These are phyloP conservation scores for Trichoderma asperellum DNA, from an alignment of 2,329 filamentous ascomycete genomes.

Conservation along the genomic window DNA sequence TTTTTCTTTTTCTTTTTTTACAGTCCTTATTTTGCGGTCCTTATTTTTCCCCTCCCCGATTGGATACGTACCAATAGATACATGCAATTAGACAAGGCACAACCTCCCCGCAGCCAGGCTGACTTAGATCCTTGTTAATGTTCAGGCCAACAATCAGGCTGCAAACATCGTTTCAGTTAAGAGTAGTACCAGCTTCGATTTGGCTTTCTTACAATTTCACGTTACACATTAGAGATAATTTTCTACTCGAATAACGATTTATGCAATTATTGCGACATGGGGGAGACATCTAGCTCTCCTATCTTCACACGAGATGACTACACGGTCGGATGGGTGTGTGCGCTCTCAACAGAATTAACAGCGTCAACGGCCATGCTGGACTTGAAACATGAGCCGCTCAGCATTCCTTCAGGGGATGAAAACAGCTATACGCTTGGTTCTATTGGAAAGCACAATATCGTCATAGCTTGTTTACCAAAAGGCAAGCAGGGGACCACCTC, in stretches of 20 bases:
- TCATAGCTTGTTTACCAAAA: slow-evolving; percentile 39
- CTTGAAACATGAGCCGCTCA: slow-evolving; percentile 9
- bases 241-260: too few species aligned
- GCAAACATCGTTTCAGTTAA: too few species aligned
- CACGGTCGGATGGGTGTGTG: neutral
- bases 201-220: too few species aligned
- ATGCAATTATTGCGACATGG: neutral
- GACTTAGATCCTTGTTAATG: too few species aligned
- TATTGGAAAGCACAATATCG: slow-evolving; percentile 39
- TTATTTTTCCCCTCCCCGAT: too few species aligned
- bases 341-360: neutral
- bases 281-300: neutral
- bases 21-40: too few species aligned
- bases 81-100: too few species aligned
- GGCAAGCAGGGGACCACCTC: slow-evolving; percentile 38
- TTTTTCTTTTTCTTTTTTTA: too few species aligned
- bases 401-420: slow-evolving; percentile 20
- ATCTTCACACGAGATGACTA: neutral
- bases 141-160: too few species aligned
- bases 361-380: slow-evolving; percentile 30
- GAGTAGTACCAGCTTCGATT: too few species aligned
- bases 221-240: neutral
- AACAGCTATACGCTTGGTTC: slow-evolving; percentile 36
- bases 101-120: too few species aligned
- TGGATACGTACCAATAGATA: too few species aligned